Percentiles rank a stretch among this genome's conserved stretches.
Conservation (phyloP, 495 filamentous ascomycete species). For the Penicillium waksmanii region DNA sequence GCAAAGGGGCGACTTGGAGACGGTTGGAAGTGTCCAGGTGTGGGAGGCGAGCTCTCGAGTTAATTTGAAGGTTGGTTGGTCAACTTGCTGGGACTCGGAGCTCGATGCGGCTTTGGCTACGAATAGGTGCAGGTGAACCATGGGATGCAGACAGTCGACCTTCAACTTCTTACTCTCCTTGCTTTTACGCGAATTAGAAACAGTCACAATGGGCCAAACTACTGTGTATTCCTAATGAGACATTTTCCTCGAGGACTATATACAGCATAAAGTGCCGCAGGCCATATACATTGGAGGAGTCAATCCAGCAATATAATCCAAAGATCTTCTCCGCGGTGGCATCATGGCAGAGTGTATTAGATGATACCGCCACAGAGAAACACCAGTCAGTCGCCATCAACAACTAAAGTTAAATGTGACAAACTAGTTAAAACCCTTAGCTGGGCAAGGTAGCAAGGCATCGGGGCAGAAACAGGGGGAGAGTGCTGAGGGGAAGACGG, state of each 20-base stretch:
- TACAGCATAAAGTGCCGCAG: constrained; percentile 40
- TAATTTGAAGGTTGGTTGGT: too few relatives aligned
- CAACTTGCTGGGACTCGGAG: too few relatives aligned
- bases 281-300: constrained; percentile 41
- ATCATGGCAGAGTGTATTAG: constrained; percentile 15
- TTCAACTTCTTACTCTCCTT: too few relatives aligned
- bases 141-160: too few relatives aligned
- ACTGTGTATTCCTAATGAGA: constrained; percentile 21
- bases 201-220: constrained; percentile 6
- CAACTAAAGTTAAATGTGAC: neutral
- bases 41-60: too few relatives aligned
- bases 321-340: constrained; percentile 5
- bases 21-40: too few relatives aligned
- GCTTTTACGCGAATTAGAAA: too few relatives aligned
- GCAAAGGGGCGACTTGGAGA: too few relatives aligned
- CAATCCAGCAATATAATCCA: constrained; percentile 17
- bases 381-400: neutral
- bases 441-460: constrained; percentile 21
- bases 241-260: constrained; percentile 31
- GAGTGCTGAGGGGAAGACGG: constrained; percentile 19
- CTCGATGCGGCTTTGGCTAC: too few relatives aligned
- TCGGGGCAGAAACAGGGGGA: constrained; percentile 5
- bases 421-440: constrained; percentile 7
- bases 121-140: too few relatives aligned
- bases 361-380: constrained; percentile 26